These are phyloP conservation scores for Plasmodium reichenowi DNA, from an alignment of 169 alveolate genomes.

Conservation along the genomic window DNA sequence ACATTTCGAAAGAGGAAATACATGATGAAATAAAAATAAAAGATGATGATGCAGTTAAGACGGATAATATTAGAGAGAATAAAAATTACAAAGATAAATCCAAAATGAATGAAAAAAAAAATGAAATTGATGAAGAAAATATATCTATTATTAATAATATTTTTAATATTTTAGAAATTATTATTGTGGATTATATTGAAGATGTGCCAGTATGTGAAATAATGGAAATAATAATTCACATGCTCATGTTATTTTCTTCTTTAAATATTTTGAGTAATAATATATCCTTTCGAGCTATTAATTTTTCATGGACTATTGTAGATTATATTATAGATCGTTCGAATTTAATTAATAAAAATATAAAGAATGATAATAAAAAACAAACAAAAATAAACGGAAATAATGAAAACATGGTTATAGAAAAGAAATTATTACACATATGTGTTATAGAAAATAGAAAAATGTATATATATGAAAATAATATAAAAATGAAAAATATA, in stretches of 20 bases:
- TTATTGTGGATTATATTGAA: slow-evolving; percentile 75
- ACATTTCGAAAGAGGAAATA: neutral
- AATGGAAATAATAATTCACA: slow-evolving; percentile 65
- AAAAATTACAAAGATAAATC: too few relatives aligned
- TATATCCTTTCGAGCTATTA: slow-evolving; percentile 67
- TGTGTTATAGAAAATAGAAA: slow-evolving; percentile 51
- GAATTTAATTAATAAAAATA: slow-evolving; percentile 20
- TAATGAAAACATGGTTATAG: neutral
- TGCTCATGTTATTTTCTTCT: slow-evolving; percentile 70
- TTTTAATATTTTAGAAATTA: slow-evolving; percentile 65
- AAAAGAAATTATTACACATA: slow-evolving; percentile 22
- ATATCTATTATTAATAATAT: slow-evolving; percentile 57
- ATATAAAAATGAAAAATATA: slow-evolving; percentile 70
- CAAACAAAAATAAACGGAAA: neutral
- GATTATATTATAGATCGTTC: slow-evolving; percentile 55
- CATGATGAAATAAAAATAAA: neutral
- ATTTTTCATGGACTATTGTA: slow-evolving; percentile 72
- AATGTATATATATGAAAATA: slow-evolving; percentile 48
- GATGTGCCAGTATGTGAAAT: slow-evolving; percentile 71
- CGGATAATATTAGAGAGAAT: neutral
- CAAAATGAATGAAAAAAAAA: neutral
- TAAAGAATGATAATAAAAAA: slow-evolving; percentile 11
- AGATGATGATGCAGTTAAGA: neutral
- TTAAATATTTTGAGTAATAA: slow-evolving; percentile 49
- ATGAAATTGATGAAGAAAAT: slow-evolving; percentile 40